Base-by-base conservation (phyloP, 192 early-diverging fungal genomes). In the Coemansia sp. region DNA sequence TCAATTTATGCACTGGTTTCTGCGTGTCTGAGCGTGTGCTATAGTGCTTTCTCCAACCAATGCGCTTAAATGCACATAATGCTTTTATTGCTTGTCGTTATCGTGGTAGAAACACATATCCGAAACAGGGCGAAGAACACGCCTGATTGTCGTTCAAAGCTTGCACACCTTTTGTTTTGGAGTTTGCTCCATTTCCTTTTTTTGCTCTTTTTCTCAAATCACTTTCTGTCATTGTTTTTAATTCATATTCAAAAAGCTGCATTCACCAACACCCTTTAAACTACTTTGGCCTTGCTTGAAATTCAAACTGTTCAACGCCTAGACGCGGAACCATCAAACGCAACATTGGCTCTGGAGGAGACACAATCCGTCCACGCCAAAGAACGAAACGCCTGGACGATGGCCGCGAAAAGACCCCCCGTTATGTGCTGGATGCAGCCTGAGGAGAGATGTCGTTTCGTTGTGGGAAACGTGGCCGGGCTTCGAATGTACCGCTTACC, bases 341-440 rank as follows among this genome's bases (percentile, higher is more conserved):
- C 34, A 24, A 11, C 51, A 26, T 23, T 26, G 51, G 14, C 24
- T 26, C 11, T 26, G 11, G 16, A 20, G 20, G 51, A n/a, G 16
- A 26, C 57, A 12, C 30, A 34, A 26, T 35, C 57, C 38, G 57
- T n/a, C 57, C 18, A 34, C 57, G 34, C 6, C 57, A 38, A 59
- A 59, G 18, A 59, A 36, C 6, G 10, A 4, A 4, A n/a, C 8
- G 9, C 18, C 10, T 16, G 8, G 16, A 59, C 30, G 35, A 59
- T 59, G 57, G 35, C 34, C 18, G 14, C 34, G 9, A 34, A 38
- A 6, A 59, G 15, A 38, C 11, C 45, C 38, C 66, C 75, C 9
- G 75, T 69, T 56, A 63, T 77, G 75, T 57, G 69, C 68, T 83
- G 80, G 80, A 35, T 77, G 68, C 75, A 73, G 67, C 80, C 74